Percentiles rank a stretch among this genome's conserved stretches.
Conservation (phyloP, 2,329 filamentous ascomycete genomes). For the Microcyclosporella mali region DNA sequence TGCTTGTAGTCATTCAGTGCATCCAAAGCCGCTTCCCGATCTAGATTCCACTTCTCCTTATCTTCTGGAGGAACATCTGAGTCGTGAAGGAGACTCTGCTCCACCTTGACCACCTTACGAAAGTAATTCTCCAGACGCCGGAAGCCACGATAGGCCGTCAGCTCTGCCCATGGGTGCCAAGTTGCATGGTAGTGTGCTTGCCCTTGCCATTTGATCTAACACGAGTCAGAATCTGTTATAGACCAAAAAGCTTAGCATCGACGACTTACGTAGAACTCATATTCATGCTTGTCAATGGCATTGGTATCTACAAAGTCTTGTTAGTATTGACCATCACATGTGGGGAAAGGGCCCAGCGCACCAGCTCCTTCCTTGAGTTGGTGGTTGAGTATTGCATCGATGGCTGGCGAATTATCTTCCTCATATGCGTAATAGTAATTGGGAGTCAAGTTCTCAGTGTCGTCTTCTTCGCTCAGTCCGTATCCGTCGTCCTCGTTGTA, state of each 20-base stretch:
- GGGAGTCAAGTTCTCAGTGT: slow-evolving; percentile 58
- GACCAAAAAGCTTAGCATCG: slow-evolving; percentile 1
- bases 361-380: slow-evolving; percentile 61
- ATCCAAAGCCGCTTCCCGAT: slow-evolving; percentile 84
- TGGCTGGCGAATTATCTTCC: slow-evolving; percentile 74
- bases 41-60: slow-evolving; percentile 89
- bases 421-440: slow-evolving; percentile 66
- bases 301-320: slow-evolving; percentile 19
- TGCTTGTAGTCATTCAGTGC: slow-evolving; percentile 83
- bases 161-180: slow-evolving; percentile 75
- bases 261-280: slow-evolving; percentile 61
- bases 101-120: slow-evolving; percentile 71
- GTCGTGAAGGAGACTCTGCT: slow-evolving; percentile 69
- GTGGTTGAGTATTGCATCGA: slow-evolving; percentile 88
- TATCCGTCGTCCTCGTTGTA: slow-evolving; percentile 63
- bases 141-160: slow-evolving; percentile 73
- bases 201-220: slow-evolving; percentile 91
- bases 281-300: slow-evolving; percentile 62
- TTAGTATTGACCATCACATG: background rate
- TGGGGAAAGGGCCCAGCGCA: slow-evolving; percentile 18
- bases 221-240: slow-evolving; percentile 17
- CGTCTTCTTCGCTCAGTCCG: slow-evolving; percentile 54
- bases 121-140: slow-evolving; percentile 94
- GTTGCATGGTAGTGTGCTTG: slow-evolving; percentile 93
- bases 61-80: slow-evolving; percentile 74